These are phyloP conservation scores for Pharnaceum exiguum DNA, from an alignment of 148 eudicot species.

Conservation along the genomic window DNA sequence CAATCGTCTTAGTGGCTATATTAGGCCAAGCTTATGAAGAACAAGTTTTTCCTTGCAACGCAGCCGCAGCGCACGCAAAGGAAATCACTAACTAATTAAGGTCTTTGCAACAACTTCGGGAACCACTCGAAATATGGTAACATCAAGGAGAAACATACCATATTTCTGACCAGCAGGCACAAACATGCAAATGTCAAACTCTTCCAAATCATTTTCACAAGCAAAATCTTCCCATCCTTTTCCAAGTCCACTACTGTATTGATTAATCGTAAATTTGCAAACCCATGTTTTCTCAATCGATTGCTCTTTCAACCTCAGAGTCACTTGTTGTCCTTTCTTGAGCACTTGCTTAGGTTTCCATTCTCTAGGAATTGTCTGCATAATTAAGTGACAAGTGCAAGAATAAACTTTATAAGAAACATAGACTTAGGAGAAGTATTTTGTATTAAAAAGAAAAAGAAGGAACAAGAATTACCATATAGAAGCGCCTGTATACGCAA, in stretches of 20 bases:
- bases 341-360: constrained; percentile 23
- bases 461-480: constrained; percentile 25
- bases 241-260: constrained; percentile 9
- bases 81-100: too few species aligned
- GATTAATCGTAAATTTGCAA: not conserved
- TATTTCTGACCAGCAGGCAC: constrained; percentile 16
- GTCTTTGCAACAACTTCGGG: constrained; percentile 23
- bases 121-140: constrained; percentile 42
- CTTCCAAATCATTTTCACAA: constrained; percentile 34
- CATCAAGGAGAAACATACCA: constrained; percentile 19
- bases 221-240: constrained; percentile 38
- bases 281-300: constrained; percentile 26
- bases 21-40: too few species aligned
- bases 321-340: constrained; percentile 13
- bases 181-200: constrained; percentile 45
- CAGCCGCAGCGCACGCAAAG: too few species aligned
- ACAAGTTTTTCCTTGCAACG: too few species aligned
- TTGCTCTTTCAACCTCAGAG: constrained; percentile 22
- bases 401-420: not conserved
- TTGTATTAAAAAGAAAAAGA: not conserved
- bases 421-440: not conserved
- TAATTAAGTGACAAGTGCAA: not conserved
- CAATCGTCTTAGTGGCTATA: too few species aligned
- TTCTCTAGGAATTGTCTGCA: constrained; percentile 34
- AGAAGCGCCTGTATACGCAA: constrained; percentile 31